phyloP scores from a whole-genome alignment of 805 yeast species.

The Priceomyces melissophilus region DNA sequence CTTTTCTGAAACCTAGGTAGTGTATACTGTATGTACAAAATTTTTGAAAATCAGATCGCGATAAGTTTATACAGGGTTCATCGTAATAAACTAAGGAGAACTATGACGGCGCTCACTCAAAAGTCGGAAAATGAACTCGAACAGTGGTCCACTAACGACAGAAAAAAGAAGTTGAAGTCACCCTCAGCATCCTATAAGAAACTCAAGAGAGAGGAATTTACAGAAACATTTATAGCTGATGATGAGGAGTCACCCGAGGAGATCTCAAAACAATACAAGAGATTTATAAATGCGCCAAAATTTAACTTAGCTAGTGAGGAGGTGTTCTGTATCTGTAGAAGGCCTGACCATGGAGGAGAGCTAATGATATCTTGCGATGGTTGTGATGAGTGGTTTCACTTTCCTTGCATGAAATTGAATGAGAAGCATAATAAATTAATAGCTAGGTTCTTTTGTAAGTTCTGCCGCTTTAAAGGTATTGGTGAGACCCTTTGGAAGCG shows the following conservation, averaged over 20 bases:
- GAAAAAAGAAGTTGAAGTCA: constrained; percentile 5
- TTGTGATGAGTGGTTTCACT: constrained; percentile 95
- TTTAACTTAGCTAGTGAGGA: constrained; percentile 55
- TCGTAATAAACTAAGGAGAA: no score
- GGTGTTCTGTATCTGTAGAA: constrained; percentile 72
- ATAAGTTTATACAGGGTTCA: no score
- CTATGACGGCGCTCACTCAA: no score
- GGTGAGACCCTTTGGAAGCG: constrained; percentile 69
- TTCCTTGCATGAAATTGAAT: constrained; percentile 66
- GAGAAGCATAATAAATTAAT: constrained; percentile 52
- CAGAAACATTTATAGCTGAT: constrained; percentile 5
- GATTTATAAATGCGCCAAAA: constrained; percentile 33
- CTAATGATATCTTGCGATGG: constrained; percentile 94
- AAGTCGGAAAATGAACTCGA: constrained; percentile 1
- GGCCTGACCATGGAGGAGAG: constrained; percentile 69
- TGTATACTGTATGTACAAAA: no score
- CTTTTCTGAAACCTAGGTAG: no score
- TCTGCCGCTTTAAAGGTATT: constrained; percentile 54
- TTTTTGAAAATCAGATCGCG: no score
- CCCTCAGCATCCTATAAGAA: constrained; percentile 3
- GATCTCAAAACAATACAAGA: constrained; percentile 35
- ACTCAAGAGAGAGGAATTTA: neutral
- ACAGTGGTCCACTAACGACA: neutral
- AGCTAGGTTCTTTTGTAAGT: constrained; percentile 65
- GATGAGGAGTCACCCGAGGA: constrained; percentile 27